Evolutionary conservation across 331 rosid genomes (phyloP), one percentile per base, ranked within the genome.

Genomic region (Stylosanthes scabra): DNA sequence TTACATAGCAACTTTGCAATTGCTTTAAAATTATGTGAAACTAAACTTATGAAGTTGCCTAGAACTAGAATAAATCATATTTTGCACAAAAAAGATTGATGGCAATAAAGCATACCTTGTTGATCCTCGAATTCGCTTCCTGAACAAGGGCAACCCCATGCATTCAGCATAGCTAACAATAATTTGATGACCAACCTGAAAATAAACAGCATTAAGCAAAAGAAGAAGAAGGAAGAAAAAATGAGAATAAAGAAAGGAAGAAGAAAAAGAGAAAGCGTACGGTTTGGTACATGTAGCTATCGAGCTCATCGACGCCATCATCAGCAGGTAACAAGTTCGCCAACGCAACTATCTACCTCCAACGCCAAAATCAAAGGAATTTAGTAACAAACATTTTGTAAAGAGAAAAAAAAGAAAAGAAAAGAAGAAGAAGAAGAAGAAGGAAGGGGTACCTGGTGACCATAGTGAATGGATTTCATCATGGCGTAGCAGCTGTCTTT

Each of bases 121-220:
- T 74, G 97, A 89, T 83, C 99, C 99, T 81, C 82, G 93, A 74
- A 94, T 91, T 80, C 91, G 72, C 88, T 89, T 90, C 83, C 99
- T 86, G 75, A 91, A 94, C 87, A 94, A 81, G 58, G 99, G 99
- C 71, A 91, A 70, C 72, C 97, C 96, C 99, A 91, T 94, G 91
- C 99, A 94, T 82, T 94, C 92, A 29, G 97, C 97, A 69, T 89
- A 94, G 72, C 86, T 70, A 75, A 87, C 80, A 66, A 94, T 77
- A 74, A 94, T 91, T 83, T 94, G 99, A 85, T 94, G 99, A 71
- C 99, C 99, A 81, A 94, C 99, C 98, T 93, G 83, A 62, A 57
- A 41, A 70, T 34, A 66, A 40, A 2, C 45, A 57, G 31, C 28
- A 34, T 15, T 8, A 66, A 25, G 15, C 50, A 65, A 65, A 39